Evolutionary conservation across 441 rosid species (phyloP), one percentile per base, ranked within the genome.

Genomic region (Omphalea diandra): DNA sequence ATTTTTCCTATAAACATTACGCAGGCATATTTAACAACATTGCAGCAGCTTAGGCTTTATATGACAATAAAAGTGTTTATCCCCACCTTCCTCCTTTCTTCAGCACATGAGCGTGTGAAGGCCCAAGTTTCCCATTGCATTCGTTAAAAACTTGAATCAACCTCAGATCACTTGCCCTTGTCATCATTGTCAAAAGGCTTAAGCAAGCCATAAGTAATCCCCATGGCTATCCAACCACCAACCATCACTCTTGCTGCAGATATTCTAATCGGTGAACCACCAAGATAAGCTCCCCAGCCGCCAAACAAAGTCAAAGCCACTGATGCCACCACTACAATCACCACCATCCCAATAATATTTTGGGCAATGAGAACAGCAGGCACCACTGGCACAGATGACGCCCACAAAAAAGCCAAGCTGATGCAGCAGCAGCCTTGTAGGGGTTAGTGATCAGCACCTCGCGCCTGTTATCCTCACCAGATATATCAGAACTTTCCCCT

Each of bases 201-300:
- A 41, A 87, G 88, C 87, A 83, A 79, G 14, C 83, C 83, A 11
- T 82, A 84, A 54, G 91, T 84, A 31, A 84, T 24, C 22, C 69
- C 87, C 91, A 87, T 80, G n/a, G 83, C 83, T 69, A 83, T 69
- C 87, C 87, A 84, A 26, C 91, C 91, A 20, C 87, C 91, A 8
- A 74, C 32, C 27, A 84, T 11, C 14, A 77, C 78, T 79, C 91
- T 82, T 26, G 49, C 43, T 0, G 83, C 87, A 0, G 91, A 83
- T 29, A 68, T 24, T 53, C 73, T 77, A 18, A 81, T 43, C 0
- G 71, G 53, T 5, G 81, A 81, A 36, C 86, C 83, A 2, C 87
- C 88, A 3, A 84, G 78, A 47, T 65, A 65, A 29, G 88, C 87
- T 60, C 87, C 88, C 0, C 76, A 7, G 5, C 79, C 80, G 6